Evolutionary conservation across 78 protist species (phyloP), one percentile per base, ranked within the genome.

Genomic region (Neovahlkampfia damariscottae): DNA sequence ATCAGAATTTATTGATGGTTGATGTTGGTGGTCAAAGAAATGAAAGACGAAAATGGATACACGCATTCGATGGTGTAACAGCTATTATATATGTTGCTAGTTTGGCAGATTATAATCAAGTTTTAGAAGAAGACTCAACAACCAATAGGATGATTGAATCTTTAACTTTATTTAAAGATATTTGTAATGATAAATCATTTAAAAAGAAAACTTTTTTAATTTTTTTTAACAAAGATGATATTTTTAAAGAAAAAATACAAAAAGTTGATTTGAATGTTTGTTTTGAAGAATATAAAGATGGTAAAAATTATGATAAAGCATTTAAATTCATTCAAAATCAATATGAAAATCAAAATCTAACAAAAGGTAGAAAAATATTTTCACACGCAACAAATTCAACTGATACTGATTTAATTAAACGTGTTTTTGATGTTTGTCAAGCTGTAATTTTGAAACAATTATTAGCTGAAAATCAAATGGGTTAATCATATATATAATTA

Each of bases 331-430:
- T 91, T 28, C 41, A 50, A 39, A 31, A 69, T n/a, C 67, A 88
- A 50, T 91, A 81, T 27, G 81, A 62, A 5, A 28, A 39, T 7
- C 76, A 78, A 34, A 88, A 82, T 72, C 83, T 34, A 6, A n/a
- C n/a, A n/a, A 40, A 68, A 41, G 50, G 37, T 34, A 32, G 19
- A 27, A 88, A 75, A 30, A 40, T 93, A 34, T 93, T 87, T 79
- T 58, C 93, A 34, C 94, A 93, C 77, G 35, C 80, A 40, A 93
- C 97, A 0, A 77, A 83, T 19, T 94, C 97, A 4, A 90, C 93
- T 2, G 95, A 93, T 88, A 89, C 95, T 32, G 80, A 89, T 70
- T 83, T 89, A 40, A 87, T 93, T 36, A 40, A 70, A 30, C 77
- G 80, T 77, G 92, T 93, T 62, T 84, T 93, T 30, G 78, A 81